A percentile compares a stretch with the other conserved stretches of the same genome.
Conservation (phyloP, 1,139 yeast species). For the Candida anutae region DNA sequence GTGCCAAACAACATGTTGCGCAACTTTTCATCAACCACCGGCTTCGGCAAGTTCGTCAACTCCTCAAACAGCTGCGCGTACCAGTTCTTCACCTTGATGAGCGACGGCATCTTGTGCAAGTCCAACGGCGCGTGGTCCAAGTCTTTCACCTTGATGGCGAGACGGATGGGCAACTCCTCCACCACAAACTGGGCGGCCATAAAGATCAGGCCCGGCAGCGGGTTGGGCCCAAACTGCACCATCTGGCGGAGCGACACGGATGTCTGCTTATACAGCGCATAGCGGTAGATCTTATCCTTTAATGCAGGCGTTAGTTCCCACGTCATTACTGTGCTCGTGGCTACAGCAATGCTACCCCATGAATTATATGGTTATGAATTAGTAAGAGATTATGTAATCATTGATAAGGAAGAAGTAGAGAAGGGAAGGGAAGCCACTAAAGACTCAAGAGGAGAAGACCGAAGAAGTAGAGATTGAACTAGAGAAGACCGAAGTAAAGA, state of each 20-base stretch:
- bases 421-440: background rate
- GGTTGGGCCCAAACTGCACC: conserved; percentile 86
- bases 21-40: conserved; percentile 34
- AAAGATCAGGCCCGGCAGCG: conserved; percentile 71
- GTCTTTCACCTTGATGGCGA: conserved; percentile 82
- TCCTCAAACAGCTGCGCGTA: conserved; percentile 89
- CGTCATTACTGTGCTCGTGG: no score
- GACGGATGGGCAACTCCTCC: conserved; percentile 79
- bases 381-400: no score
- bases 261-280: conserved; percentile 74
- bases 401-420: background rate
- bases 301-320: conserved; percentile 39
- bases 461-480: background rate
- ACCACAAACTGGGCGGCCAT: conserved; percentile 81
- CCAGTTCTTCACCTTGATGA: conserved; percentile 76
- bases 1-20: conserved; percentile 21
- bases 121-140: conserved; percentile 76
- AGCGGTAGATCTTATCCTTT: conserved; percentile 37
- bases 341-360: no score
- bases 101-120: conserved; percentile 64
- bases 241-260: conserved; percentile 79
- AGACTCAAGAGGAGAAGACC: background rate
- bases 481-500: no score
- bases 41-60: conserved; percentile 50
- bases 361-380: no score